A percentile compares a stretch with the other conserved stretches of the same genome.
These are phyloP conservation scores for Cynanchum wilfordii DNA, from an alignment of 257 asterid species.

Conservation along the genomic window DNA sequence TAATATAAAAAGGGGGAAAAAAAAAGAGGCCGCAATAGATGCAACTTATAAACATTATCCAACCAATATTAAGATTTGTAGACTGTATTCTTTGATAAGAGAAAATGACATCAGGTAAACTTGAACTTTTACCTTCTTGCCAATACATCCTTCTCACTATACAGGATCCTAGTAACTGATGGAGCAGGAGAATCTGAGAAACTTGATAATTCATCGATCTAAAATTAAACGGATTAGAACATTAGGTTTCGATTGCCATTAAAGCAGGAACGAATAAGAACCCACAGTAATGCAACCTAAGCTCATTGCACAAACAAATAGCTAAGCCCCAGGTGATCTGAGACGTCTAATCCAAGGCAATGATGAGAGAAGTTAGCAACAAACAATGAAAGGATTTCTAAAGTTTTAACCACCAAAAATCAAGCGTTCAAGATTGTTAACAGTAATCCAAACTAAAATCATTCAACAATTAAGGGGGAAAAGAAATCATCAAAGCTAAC, in stretches of 20 bases:
- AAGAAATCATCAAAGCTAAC: not conserved
- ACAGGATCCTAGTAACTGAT: constrained; percentile 82
- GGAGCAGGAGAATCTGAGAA: constrained; percentile 88
- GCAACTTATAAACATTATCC: not conserved
- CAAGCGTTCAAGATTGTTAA: not conserved
- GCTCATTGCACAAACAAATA: not conserved
- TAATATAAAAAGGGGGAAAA: not conserved
- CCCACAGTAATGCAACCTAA: not conserved
- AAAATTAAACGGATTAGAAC: constrained; percentile 5
- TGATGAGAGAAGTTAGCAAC: not conserved
- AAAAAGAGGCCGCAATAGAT: not conserved
- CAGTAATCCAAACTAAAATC: not conserved
- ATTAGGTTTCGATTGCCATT: constrained; percentile 1
- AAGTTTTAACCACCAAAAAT: not conserved
- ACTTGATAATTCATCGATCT: constrained; percentile 81
- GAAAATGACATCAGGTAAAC: constrained; percentile 1
- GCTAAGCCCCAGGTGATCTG: not conserved
- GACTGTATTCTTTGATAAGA: not conserved
- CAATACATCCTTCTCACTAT: constrained; percentile 78
- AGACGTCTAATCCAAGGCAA: not conserved
- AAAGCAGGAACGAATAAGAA: not conserved
- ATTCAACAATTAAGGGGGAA: not conserved
- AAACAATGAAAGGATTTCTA: not conserved
- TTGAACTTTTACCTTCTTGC: constrained; percentile 60
- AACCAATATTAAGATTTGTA: not conserved